Percentiles rank a stretch among this genome's conserved stretches.
Evolutionary conservation across 2,329 filamentous ascomycete genomes (phyloP).

Genomic region (Xylariaceae sp.): DNA sequence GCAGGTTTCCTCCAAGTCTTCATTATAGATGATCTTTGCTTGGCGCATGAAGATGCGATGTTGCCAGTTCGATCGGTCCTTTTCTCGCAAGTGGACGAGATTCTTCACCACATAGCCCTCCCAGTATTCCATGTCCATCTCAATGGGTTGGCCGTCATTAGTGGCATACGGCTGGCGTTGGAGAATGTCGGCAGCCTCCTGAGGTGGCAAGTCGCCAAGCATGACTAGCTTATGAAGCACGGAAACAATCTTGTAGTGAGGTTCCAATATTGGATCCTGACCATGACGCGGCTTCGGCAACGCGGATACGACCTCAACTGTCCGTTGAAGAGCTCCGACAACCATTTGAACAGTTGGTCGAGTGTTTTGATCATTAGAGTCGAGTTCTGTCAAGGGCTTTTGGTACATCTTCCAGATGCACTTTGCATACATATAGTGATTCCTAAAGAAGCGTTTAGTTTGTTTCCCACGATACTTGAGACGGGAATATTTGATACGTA

Average conservation of each 20-base stretch:
- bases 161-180: conserved; percentile 51
- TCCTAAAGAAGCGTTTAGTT: conserved; percentile 35
- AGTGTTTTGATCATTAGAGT: conserved; percentile 37
- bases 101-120: conserved; percentile 49
- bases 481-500: conserved; percentile 30
- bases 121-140: conserved; percentile 58
- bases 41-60: conserved; percentile 82
- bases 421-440: conserved; percentile 56
- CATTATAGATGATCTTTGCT: conserved; percentile 49
- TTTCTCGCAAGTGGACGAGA: conserved; percentile 51
- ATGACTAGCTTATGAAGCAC: conserved; percentile 75
- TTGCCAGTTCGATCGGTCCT: conserved; percentile 93
- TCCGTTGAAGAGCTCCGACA: conserved; percentile 45
- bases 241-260: conserved; percentile 85
- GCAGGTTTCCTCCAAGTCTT: conserved; percentile 36
- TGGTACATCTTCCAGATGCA: conserved; percentile 61
- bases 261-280: conserved; percentile 75
- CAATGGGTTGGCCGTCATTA: conserved; percentile 43
- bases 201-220: conserved; percentile 42
- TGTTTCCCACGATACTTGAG: background rate
- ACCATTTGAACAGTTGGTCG: conserved; percentile 39
- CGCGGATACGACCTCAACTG: conserved; percentile 45
- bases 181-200: conserved; percentile 47
- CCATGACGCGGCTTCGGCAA: conserved; percentile 52
- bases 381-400: conserved; percentile 40